Evolutionary conservation across 306 rosid species (phyloP), one percentile per base, ranked within the genome.

Genomic region (Lathyrus aphaca): DNA sequence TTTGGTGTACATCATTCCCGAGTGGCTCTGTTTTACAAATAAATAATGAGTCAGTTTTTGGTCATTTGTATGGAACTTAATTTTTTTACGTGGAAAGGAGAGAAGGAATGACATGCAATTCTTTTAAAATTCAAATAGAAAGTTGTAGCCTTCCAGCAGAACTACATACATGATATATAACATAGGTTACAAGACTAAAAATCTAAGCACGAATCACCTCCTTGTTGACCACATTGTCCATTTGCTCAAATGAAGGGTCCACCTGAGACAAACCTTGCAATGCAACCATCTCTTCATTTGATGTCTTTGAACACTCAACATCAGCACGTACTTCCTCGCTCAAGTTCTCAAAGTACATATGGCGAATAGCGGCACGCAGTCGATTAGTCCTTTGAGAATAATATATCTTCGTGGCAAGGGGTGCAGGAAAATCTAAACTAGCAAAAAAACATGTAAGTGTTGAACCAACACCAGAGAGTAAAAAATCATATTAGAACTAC

Each of bases 331-430:
- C 60, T 79, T 78, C 87, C 74, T 80, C 83, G 40, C 76, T 71
- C 72, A 86, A 77, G 77, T 80, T 66, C 76, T 87, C 89, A 60
- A 71, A 69, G 81, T 88, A 91, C 35, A 88, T 83, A 78, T 83
- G 85, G 42, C 80, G 81, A 68, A 94, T 84, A 42, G 86, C 77
- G 49, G 91, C 81, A 51, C 96, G 97, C 37, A 91, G 72, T 14
- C 96, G 84, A 72, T 82, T 85, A 74, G 77, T 81, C 86, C 86
- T 87, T 79, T 89, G 96, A 12, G 96, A 91, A 86, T 87, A 91
- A 75, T 88, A 94, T 40, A 89, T 80, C 86, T 88, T 94, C 14
- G 97, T 85, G 44, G 97, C 99, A 68, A 94, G 96, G 51, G 99
- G 99, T 70, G 76, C 84, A 43, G 96, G 96, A 71, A 74, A 67